These are phyloP conservation scores for Solanum bulbocastanum DNA, from an alignment of 257 asterid species.

Conservation along the genomic window DNA sequence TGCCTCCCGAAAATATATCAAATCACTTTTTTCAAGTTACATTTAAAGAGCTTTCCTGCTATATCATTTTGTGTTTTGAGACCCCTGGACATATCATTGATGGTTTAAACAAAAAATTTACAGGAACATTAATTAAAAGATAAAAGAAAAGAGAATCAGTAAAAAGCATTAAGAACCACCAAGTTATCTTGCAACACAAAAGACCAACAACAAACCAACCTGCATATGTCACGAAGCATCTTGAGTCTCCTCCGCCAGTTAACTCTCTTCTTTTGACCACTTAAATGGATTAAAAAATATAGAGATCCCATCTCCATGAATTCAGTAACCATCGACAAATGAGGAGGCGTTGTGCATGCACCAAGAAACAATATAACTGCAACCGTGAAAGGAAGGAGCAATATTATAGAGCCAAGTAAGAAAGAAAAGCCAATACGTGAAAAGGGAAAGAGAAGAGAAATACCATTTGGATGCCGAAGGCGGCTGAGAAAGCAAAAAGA, in stretches of 20 bases:
- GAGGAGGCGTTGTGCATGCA: slow-evolving; percentile 96
- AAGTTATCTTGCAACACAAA: neutral
- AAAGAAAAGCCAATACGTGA: neutral
- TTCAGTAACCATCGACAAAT: slow-evolving; percentile 82
- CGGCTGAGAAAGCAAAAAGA: slow-evolving; percentile 56
- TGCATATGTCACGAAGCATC: slow-evolving; percentile 98
- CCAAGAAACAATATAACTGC: slow-evolving; percentile 96
- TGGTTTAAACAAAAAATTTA: neutral
- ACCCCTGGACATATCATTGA: neutral
- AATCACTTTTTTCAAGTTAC: neutral
- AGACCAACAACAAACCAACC: slow-evolving; percentile 35
- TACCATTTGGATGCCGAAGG: slow-evolving; percentile 98
- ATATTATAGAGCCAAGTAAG: neutral
- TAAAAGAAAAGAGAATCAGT: neutral
- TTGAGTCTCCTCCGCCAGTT: slow-evolving; percentile 86
- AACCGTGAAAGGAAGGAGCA: neutral
- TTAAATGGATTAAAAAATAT: slow-evolving; percentile 71
- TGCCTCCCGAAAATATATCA: neutral
- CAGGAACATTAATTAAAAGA: neutral
- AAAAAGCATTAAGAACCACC: neutral
- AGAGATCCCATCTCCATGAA: slow-evolving; percentile 99
- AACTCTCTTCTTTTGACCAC: slow-evolving; percentile 89
- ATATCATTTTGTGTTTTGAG: neutral
- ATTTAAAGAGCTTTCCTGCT: neutral
- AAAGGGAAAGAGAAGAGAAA: slow-evolving; percentile 15